Percentiles rank a stretch among this genome's conserved stretches.
phyloP scores from a whole-genome alignment of 208 protist species.

The Trypanosoma cruzi region DNA sequence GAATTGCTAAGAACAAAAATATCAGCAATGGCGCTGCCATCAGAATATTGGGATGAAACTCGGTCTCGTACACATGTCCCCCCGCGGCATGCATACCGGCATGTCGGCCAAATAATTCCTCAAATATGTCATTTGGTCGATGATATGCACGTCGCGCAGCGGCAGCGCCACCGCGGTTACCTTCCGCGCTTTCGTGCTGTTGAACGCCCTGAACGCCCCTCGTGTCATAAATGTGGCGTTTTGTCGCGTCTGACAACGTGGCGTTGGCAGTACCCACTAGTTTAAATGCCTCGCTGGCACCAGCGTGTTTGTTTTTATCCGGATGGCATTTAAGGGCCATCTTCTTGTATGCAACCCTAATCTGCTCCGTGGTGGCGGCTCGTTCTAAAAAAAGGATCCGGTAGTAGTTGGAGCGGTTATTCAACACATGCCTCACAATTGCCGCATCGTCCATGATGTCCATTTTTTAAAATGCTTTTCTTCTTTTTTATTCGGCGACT shows the following conservation, averaged over 20 bases:
- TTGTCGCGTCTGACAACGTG: slow-evolving; percentile 72
- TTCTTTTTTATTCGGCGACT: too few relatives aligned
- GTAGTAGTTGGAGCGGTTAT: slow-evolving; percentile 80
- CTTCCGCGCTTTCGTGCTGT: slow-evolving; percentile 72
- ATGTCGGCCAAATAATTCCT: slow-evolving; percentile 61
- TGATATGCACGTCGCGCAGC: slow-evolving; percentile 21
- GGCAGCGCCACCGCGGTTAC: slow-evolving; percentile 20
- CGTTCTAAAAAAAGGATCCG: slow-evolving; percentile 71
- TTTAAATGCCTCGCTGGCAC: slow-evolving; percentile 91
- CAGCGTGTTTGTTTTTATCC: slow-evolving; percentile 87
- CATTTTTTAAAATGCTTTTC: too few relatives aligned
- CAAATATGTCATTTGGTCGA: slow-evolving; percentile 58
- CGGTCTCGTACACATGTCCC: slow-evolving; percentile 31
- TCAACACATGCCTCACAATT: slow-evolving; percentile 80
- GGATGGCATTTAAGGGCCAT: slow-evolving; percentile 91
- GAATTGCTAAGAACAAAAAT: slow-evolving; percentile 73
- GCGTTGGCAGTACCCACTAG: slow-evolving; percentile 75
- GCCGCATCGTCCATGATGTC: slow-evolving; percentile 61
- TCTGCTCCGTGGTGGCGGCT: slow-evolving; percentile 55
- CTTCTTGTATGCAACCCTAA: slow-evolving; percentile 89
- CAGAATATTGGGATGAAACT: slow-evolving; percentile 48
- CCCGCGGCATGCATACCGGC: slow-evolving; percentile 12
- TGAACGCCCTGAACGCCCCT: slow-evolving; percentile 80
- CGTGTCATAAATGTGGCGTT: slow-evolving; percentile 83
- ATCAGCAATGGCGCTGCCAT: slow-evolving; percentile 70